phyloP scores from a whole-genome alignment of 345 rosid species.

The Lenwebbia sp. region DNA sequence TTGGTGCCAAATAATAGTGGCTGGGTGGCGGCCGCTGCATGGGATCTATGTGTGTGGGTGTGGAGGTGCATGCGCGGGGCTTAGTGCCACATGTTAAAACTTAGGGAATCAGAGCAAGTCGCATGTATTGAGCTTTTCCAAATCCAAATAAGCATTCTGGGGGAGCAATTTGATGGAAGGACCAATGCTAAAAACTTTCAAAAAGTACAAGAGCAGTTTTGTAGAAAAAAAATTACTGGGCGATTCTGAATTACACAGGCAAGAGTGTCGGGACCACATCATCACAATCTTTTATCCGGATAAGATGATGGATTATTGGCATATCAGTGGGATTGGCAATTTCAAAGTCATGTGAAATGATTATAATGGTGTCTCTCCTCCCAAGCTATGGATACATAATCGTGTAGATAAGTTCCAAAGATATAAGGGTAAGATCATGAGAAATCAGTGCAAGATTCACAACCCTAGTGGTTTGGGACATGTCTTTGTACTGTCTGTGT shows the following conservation, averaged over 20 bases:
- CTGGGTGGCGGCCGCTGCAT: background rate
- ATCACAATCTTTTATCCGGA: background rate
- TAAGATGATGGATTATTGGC: background rate
- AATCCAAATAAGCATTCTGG: background rate
- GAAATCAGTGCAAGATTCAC: background rate
- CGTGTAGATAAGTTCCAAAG: background rate
- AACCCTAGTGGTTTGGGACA: background rate
- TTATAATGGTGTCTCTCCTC: background rate
- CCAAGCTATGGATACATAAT: background rate
- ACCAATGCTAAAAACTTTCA: background rate
- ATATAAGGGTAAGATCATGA: background rate
- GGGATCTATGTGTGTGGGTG: background rate
- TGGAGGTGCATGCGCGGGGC: fast-evolving
- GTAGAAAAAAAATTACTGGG: background rate
- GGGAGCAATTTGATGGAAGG: background rate
- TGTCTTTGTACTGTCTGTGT: background rate
- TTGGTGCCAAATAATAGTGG: background rate
- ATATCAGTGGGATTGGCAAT: background rate
- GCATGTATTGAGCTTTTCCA: background rate
- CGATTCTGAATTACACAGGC: background rate
- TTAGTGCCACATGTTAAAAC: background rate
- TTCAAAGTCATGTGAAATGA: background rate
- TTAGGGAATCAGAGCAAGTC: background rate
- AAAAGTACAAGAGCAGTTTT: background rate
- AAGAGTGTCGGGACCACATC: background rate